These are phyloP conservation scores for Monilinia vaccinii-corymbosi DNA, from an alignment of 2,329 filamentous ascomycete genomes.

Conservation along the genomic window DNA sequence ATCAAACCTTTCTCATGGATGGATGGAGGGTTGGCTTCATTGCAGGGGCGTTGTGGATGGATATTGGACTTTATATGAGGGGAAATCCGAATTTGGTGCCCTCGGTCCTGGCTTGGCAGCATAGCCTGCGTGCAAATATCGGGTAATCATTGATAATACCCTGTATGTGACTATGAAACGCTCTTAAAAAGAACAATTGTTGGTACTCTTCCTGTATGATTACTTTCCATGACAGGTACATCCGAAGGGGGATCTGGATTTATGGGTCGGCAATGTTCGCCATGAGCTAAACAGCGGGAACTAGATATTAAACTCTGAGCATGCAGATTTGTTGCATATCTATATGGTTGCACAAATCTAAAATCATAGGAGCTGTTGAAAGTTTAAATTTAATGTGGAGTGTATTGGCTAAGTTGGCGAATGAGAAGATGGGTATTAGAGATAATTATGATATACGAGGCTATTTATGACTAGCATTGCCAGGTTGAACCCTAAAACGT, in stretches of 20 bases:
- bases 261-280: background rate
- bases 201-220: background rate
- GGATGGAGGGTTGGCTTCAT: background rate
- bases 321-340: background rate
- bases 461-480: too few species aligned
- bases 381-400: too few species aligned
- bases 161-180: background rate
- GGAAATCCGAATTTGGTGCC: background rate
- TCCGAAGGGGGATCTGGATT: background rate
- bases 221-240: background rate
- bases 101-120: background rate
- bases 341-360: background rate
- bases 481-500: too few species aligned
- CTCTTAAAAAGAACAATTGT: background rate
- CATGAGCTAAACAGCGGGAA: background rate
- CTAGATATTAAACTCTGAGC: background rate
- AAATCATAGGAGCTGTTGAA: background rate
- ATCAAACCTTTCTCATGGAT: background rate
- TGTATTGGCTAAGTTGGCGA: too few species aligned
- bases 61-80: background rate
- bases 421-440: too few species aligned
- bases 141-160: slow-evolving; percentile 6
- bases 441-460: too few species aligned
- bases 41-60: slow-evolving; percentile 1
- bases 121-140: background rate